Evolutionary conservation across 108 stramenopile species (phyloP), one percentile per base, ranked within the genome.

Genomic region (Conticribra weissflogii): DNA sequence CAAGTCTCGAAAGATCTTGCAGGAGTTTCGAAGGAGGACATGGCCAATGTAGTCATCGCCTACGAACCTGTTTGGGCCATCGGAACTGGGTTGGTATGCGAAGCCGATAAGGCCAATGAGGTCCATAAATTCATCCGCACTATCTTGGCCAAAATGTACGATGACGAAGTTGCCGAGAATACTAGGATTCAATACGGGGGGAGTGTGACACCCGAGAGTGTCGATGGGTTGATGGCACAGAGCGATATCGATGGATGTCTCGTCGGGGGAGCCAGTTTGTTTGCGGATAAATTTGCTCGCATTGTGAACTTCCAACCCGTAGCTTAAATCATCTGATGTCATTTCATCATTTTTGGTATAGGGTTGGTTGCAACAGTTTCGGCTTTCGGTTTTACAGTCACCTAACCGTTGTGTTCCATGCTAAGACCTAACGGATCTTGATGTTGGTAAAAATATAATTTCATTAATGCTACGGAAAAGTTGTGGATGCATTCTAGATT

Each of bases 51-150:
- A 17, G 91, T 95, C 23, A 68, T 97, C 49, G 95, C 94, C 15
- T 98, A 96, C 71, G 96, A 97, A 72, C 96, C 96, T 4, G 95
- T 98, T 17, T 98, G 98, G 98, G 98, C 98, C 57, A 98, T 98
- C 79, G 98, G 96, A 70, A 81, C 79, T 8, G 79, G 79, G 36
- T 63, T 81, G 15, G 79, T 81, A 16, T 75, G 74, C 45, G 74
- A 63, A 15, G 31, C 74, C 24, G 32, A 71, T 3, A 18, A 70
- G 9, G 79, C 79, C 57, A 75, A 83, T 46, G 67, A 78, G 45
- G 67, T 79, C 2, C 81, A 83, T 68, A 67, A 67, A 53, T 74
- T 50, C 68, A 69, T 78, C 36, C 72, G 81, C 50, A 64, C 59
- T 9, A 56, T 70, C 9, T 46, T 84, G 54, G 51, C 54, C 3